A percentile compares a stretch with the other conserved stretches of the same genome.
Evolutionary conservation across 345 rosid species (phyloP).

Genomic region (Passiflora organensis): DNA sequence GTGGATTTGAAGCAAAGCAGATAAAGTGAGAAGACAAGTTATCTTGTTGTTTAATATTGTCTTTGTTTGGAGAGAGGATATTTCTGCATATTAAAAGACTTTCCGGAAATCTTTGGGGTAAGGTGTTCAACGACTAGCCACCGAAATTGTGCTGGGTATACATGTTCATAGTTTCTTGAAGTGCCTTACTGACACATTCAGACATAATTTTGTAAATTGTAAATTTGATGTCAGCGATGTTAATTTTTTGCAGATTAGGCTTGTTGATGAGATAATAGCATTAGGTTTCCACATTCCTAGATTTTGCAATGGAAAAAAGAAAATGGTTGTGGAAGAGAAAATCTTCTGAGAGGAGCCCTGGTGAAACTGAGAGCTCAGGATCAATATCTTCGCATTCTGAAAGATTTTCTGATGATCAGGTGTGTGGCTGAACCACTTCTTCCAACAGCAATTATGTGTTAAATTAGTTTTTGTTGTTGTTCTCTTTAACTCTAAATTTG

Average conservation of each 20-base stretch:
- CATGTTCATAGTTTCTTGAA: conserved; percentile 8
- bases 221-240: too few relatives aligned
- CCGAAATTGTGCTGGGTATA: conserved; percentile 10
- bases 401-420: conserved; percentile 75
- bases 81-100: conserved; percentile 26
- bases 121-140: background rate
- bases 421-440: conserved; percentile 14
- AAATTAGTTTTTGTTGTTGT: background rate
- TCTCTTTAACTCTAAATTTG: background rate
- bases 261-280: conserved; percentile 29
- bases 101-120: conserved; percentile 3
- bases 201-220: too few relatives aligned
- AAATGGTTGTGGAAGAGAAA: conserved; percentile 74
- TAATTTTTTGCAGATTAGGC: conserved; percentile 36
- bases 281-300: background rate
- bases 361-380: conserved; percentile 67
- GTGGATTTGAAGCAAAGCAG: conserved; percentile 54
- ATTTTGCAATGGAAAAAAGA: conserved; percentile 58
- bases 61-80: conserved; percentile 21
- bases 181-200: too few relatives aligned
- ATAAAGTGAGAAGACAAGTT: conserved; percentile 36
- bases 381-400: conserved; percentile 66
- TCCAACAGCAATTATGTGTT: background rate
- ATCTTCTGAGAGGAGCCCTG: conserved; percentile 67
- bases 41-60: conserved; percentile 13